Evolutionary conservation across 2,329 filamentous ascomycete genomes (phyloP).

Genomic region (Hymenoscyphus fraxineus): DNA sequence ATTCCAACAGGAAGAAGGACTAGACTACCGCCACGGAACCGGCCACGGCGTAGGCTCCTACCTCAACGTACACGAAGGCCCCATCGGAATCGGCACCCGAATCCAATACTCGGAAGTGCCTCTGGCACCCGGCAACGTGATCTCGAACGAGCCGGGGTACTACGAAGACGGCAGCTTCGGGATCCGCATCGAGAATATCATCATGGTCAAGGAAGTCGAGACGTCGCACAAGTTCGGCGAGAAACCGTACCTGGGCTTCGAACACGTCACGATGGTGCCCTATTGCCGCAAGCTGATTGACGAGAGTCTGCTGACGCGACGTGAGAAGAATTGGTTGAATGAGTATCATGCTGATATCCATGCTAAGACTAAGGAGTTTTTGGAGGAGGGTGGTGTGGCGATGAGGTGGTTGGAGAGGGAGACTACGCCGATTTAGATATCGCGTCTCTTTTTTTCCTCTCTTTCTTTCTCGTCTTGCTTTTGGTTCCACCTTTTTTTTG

Average conservation of each 20-base stretch:
- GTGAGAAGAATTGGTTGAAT: conserved; percentile 84
- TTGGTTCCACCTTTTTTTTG: neutral
- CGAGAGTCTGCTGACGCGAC: conserved; percentile 61
- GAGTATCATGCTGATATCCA: conserved; percentile 77
- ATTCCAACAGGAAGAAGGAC: conserved; percentile 57
- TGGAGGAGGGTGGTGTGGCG: conserved; percentile 68
- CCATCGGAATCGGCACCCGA: conserved; percentile 90
- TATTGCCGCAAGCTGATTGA: conserved; percentile 90
- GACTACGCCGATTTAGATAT: conserved; percentile 54
- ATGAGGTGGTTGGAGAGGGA: conserved; percentile 82
- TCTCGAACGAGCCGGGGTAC: conserved; percentile 94
- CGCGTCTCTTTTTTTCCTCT: neutral
- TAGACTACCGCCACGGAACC: conserved; percentile 95
- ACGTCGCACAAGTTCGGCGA: conserved; percentile 87
- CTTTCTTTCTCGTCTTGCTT: neutral
- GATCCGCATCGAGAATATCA: conserved; percentile 93
- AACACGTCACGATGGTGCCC: conserved; percentile 95
- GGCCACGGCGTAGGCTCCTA: conserved; percentile 94
- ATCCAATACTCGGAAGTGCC: conserved; percentile 89
- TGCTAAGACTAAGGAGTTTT: conserved; percentile 74
- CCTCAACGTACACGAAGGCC: conserved; percentile 95
- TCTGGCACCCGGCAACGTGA: conserved; percentile 85
- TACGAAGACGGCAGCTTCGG: conserved; percentile 95
- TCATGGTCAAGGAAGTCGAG: conserved; percentile 84
- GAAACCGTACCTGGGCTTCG: conserved; percentile 90